Evolutionary conservation across 2,329 filamentous ascomycete species (phyloP), one percentile per base, ranked within the genome.

Genomic region (Bipolaris cookei): DNA sequence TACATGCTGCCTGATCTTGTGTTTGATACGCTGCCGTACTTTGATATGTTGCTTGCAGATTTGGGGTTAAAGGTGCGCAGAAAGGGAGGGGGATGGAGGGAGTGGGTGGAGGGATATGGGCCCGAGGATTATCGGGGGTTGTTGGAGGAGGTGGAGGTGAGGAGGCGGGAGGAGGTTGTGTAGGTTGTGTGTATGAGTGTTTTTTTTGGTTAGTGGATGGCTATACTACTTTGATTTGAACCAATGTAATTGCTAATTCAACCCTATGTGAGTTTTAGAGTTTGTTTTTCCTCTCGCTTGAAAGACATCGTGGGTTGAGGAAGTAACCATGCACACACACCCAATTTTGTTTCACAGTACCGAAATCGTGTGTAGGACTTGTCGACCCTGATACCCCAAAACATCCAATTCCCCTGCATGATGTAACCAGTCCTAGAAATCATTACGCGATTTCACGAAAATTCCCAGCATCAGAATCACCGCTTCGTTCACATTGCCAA

Each of bases 121-220:
- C 82, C 84, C 1, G 79, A 81, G 50, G 86, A 89, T 64, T 89
- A 88, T 65, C 72, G 70, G 43, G 78, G 79, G 0, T 63, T 88
- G 20, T 77, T 84, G 34, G 49, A 44, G 7, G 78, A 42, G 11
- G 78, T 77, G 1, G 85, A 88, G 70, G 88, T 83, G 81, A 43
- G 57, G 44, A 52, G 38, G 43, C 58, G 50, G 4, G 8, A 8
- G 23, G 7, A 25, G 21, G 14, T 28, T n/a, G n/a, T n/a, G n/a
- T n/a, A n/a, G n/a, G n/a, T n/a, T n/a, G n/a, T n/a, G 25, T 28
- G 25, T 28, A 28, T 28, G 8, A 10, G 25, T 34, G 13, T 34
- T 34, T 34, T 34, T 14, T 34, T 34, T n/a, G 11, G 1, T 28
- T 30, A 30, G 10, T 30, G 28, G 28, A 30, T 30, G 28, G 13